Evolutionary conservation across 2,329 filamentous ascomycete species (phyloP), one percentile per base, ranked within the genome.

Genomic region (Colletotrichum costaricense): DNA sequence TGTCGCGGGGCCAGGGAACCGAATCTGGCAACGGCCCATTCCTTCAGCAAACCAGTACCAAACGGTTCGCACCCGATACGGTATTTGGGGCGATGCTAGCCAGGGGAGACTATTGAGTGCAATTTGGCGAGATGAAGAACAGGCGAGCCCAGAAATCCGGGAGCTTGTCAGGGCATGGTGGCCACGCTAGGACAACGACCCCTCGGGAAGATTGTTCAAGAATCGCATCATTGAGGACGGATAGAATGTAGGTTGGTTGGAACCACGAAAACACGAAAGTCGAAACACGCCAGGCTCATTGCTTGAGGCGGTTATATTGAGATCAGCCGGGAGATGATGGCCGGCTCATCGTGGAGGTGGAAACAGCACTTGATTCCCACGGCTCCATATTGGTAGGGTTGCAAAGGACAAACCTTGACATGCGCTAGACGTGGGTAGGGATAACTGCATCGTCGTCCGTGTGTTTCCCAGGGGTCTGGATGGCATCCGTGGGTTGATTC

Each of bases 51-150:
- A 57, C 46, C 49, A 63, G 35, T 16, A 49, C 60, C 49, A 66
- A 65, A 58, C 56, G 55, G 67, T 28, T 26, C 28, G 35, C 52
- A 30, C 71, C 67, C 46, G 58, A 69, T 60, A 57, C 28, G 71
- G 71, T 60, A 71, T 60, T 56, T 38, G 56, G 55, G 56, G 67
- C 60, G 67, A 71, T 73, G 24, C 60, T 71, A 73, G 67, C 26
- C 59, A 66, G 67, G 71, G 66, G 66, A 56, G 22, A 62, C 64
- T 66, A 71, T 70, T 71, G 67, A 69, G 46, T 28, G 58, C 16
- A 57, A 57, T 71, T 73, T 73, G 71, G 71, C 71, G 71, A 73
- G 69, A 73, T 73, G 71, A 73, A 49, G 33, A 63, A 60, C 56
- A 66, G 67, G 19, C 35, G 52, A 70, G 26, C 71, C 71, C 56